Conservation (phyloP, 345 rosid species). For the Eucalyptus polyanthemos region DNA sequence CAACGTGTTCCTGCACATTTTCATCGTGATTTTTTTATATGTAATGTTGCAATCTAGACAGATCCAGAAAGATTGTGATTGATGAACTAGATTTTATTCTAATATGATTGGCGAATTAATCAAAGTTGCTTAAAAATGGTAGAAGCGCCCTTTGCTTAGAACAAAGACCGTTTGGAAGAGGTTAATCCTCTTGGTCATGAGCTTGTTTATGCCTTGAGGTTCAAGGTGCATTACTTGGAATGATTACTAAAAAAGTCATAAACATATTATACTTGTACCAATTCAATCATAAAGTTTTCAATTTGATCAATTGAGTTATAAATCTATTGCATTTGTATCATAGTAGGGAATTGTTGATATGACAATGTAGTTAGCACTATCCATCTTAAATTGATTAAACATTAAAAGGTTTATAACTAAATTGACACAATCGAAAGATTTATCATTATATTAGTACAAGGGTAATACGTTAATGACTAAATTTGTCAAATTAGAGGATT, state of each 20-base stretch:
- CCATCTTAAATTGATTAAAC: rapidly evolving
- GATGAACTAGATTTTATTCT: not conserved
- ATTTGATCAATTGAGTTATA: too few relatives aligned
- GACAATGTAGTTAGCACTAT: rapidly evolving
- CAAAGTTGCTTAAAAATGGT: not conserved
- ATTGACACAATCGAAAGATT: too few relatives aligned
- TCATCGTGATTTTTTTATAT: not conserved
- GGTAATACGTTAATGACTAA: too few relatives aligned
- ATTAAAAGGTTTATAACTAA: rapidly evolving
- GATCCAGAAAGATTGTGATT: not conserved
- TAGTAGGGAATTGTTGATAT: too few relatives aligned
- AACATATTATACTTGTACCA: rapidly evolving
- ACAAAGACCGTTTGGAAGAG: not conserved
- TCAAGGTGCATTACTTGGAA: not conserved
- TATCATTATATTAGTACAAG: too few relatives aligned
- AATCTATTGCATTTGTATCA: too few relatives aligned
- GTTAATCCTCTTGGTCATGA: not conserved
- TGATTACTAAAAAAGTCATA: too few relatives aligned
- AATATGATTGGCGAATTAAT: not conserved
- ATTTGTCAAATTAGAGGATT: too few relatives aligned
- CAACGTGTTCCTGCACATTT: not conserved
- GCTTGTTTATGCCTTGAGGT: not conserved
- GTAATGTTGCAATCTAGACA: not conserved
- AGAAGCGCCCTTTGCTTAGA: not conserved
- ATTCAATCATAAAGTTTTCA: too few relatives aligned